These are phyloP conservation scores for Stropharia rugosoannulata DNA, from an alignment of 768 basidiomycete species.

Conservation along the genomic window DNA sequence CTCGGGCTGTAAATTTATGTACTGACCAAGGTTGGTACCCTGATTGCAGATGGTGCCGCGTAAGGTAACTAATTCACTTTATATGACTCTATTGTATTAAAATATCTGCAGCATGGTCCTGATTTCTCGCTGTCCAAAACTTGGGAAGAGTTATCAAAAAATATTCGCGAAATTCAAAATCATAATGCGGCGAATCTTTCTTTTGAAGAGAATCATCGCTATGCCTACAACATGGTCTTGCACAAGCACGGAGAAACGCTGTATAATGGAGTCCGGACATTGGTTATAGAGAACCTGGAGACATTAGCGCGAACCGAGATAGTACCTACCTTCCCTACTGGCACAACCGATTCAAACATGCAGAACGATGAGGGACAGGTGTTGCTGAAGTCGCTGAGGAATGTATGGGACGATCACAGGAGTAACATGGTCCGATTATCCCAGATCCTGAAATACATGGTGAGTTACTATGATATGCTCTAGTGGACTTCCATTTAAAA, in stretches of 20 bases:
- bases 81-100: neutral
- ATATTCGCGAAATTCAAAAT: conserved; percentile 93
- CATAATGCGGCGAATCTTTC: conserved; percentile 85
- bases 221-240: conserved; percentile 93
- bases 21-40: conserved; percentile 4
- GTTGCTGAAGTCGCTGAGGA: conserved; percentile 77
- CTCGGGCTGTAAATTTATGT: conserved; percentile 1
- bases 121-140: conserved; percentile 80
- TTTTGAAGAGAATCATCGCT: conserved; percentile 85
- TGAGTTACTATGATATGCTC: conserved; percentile 32
- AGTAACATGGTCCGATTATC: conserved; percentile 85
- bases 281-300: conserved; percentile 84
- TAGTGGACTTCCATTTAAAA: neutral
- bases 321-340: conserved; percentile 79
- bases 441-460: conserved; percentile 96
- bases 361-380: conserved; percentile 82
- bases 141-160: conserved; percentile 77
- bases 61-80: conserved; percentile 30
- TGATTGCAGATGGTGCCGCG: conserved; percentile 43
- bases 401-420: conserved; percentile 93
- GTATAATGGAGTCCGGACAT: conserved; percentile 79
- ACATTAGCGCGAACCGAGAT: conserved; percentile 74
- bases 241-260: conserved; percentile 81
- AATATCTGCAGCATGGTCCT: conserved; percentile 58
- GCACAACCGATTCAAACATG: conserved; percentile 69